These are phyloP conservation scores for Arthrinium phaeospermum DNA, from an alignment of 2,329 filamentous ascomycete species.

Conservation along the genomic window DNA sequence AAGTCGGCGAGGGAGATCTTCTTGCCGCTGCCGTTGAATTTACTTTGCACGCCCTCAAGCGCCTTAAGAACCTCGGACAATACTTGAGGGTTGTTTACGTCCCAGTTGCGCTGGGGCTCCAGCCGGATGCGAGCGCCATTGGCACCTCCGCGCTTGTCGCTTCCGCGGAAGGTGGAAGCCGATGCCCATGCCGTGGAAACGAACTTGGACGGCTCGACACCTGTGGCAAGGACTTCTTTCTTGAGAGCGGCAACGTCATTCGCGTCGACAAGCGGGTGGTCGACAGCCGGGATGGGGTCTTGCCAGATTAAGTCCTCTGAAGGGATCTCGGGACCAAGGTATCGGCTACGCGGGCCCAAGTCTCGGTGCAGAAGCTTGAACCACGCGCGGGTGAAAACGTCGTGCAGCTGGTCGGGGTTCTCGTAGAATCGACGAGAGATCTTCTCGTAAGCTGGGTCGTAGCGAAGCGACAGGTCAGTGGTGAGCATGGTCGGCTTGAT, in stretches of 20 bases:
- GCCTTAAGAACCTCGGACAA: slow-evolving; percentile 65
- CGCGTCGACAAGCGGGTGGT: slow-evolving; percentile 64
- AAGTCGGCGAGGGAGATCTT: slow-evolving; percentile 78
- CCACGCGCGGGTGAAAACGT: slow-evolving; percentile 77
- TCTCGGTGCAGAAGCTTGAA: slow-evolving; percentile 86
- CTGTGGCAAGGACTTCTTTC: slow-evolving; percentile 67
- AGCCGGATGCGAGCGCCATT: slow-evolving; percentile 81
- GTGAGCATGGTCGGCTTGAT: slow-evolving; percentile 77
- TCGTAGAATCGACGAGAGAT: slow-evolving; percentile 73
- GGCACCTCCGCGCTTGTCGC: slow-evolving; percentile 82
- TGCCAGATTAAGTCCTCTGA: slow-evolving; percentile 75
- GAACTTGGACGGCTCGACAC: slow-evolving; percentile 65
- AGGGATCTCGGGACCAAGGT: slow-evolving; percentile 77
- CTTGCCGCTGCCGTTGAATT: slow-evolving; percentile 71
- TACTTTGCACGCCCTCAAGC: slow-evolving; percentile 68
- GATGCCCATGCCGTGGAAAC: slow-evolving; percentile 72
- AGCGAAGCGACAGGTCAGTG: slow-evolving; percentile 73
- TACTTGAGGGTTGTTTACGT: slow-evolving; percentile 74
- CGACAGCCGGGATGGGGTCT: slow-evolving; percentile 68
- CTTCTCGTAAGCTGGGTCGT: slow-evolving; percentile 76
- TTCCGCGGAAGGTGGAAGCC: slow-evolving; percentile 73
- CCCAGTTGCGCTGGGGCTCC: slow-evolving; percentile 73
- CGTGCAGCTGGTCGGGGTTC: slow-evolving; percentile 70
- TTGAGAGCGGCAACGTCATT: slow-evolving; percentile 69
- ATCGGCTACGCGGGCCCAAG: slow-evolving; percentile 73